Conservation (phyloP, 495 filamentous ascomycete species). For the Daldinia vernicosa region DNA sequence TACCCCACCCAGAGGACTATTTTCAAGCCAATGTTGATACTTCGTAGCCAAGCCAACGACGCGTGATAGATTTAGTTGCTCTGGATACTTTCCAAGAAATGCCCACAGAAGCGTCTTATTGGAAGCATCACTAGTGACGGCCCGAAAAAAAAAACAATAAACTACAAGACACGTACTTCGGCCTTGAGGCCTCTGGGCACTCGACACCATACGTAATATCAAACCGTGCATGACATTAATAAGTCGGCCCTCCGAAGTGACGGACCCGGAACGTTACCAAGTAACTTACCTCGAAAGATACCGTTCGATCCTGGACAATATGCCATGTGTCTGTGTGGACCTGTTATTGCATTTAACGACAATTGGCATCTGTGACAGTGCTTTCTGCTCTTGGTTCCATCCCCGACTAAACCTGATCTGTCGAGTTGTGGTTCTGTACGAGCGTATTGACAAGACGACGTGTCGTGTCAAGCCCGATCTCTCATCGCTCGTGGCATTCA, state of each 20-base stretch:
- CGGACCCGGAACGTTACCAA: neutral
- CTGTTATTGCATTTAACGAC: neutral
- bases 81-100: neutral
- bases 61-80: conserved; percentile 1
- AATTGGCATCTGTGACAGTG: neutral
- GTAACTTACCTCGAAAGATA: neutral
- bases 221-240: conserved; percentile 8
- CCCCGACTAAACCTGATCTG: neutral
- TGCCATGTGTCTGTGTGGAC: neutral
- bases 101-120: neutral
- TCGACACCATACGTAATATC: neutral
- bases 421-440: neutral
- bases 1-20: neutral
- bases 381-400: neutral
- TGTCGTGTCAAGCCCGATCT: neutral
- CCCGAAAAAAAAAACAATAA: neutral
- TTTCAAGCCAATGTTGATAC: neutral
- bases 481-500: neutral
- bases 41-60: conserved; percentile 10
- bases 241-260: neutral
- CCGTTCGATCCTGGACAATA: neutral
- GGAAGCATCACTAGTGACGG: neutral
- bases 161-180: neutral
- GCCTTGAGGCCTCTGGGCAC: neutral
- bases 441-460: neutral